phyloP scores from a whole-genome alignment of 257 asterid species.

The Agastache rugosa region DNA sequence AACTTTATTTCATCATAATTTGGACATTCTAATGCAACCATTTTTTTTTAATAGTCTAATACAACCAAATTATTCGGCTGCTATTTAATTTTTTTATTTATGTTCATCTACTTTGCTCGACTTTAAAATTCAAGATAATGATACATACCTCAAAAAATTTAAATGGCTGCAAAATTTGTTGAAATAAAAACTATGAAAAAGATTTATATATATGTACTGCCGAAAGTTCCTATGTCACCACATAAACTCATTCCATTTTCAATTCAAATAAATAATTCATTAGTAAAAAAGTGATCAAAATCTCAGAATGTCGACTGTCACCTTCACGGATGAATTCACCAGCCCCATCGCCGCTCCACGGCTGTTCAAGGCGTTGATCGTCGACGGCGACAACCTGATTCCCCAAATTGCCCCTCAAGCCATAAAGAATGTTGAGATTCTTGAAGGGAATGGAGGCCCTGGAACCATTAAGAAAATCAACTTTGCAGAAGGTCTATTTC shows the following conservation, averaged over 20 bases:
- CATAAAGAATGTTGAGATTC: constrained; percentile 46
- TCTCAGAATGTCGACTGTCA: constrained; percentile 36
- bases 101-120: not conserved
- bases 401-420: constrained; percentile 55
- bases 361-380: constrained; percentile 48
- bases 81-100: constrained; percentile 12
- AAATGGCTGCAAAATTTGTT: constrained; percentile 13
- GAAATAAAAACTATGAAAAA: not conserved
- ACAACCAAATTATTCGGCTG: constrained; percentile 6
- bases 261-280: not conserved
- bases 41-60: no score
- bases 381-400: constrained; percentile 51
- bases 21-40: not conserved
- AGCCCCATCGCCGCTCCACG: constrained; percentile 42
- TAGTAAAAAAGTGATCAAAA: not conserved
- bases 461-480: constrained; percentile 56
- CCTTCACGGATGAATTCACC: constrained; percentile 40
- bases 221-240: constrained; percentile 12
- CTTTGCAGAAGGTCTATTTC: constrained; percentile 43
- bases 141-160: not conserved
- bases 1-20: not conserved
- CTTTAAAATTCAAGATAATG: not conserved
- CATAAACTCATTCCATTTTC: not conserved
- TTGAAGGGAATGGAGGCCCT: constrained; percentile 55
- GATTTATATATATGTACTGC: constrained; percentile 40